Base-by-base conservation (phyloP, 2,329 filamentous ascomycete genomes). In the Apiospora marii region DNA sequence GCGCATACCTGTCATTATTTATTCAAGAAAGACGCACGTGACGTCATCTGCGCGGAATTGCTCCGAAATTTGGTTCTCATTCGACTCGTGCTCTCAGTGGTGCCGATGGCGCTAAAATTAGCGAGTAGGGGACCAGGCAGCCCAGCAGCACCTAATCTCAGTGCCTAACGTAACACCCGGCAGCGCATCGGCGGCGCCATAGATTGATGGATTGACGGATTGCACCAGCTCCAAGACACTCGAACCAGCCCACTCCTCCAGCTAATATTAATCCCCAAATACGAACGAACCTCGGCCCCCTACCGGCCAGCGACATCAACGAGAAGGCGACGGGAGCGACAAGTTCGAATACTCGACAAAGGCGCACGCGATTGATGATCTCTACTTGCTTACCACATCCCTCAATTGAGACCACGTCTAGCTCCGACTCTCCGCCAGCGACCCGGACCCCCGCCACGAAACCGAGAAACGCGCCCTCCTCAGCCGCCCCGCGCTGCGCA, bases 41-140 rank as follows among this genome's bases (percentile, higher is more conserved):
- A 64, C 58, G 58, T 64, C 58, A 64, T 64, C 30, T 12, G 34
- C 13, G 34, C 58, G 58, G 58, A 64, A 64, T 41, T 64, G 34
- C 30, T 64, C 58, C 58, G 58, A 41, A 5, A n/a, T 64, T 64
- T 64, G 19, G 30, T 2, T 37, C 22, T 22, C 53, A 22, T 34
- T 37, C 16, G 46, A 49, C 27, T 22, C 27, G 30, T 37, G 30
- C 19, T 19, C 14, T 22, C 22, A 22, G 22, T 49, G 19, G 19
- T 19, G 51, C 34, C 51, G 51, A 58, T 34, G 19, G 19, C 53
- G 34, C 53, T 61, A 61, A 37, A 61, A 34, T 64, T n/a, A 64
- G 30, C 12, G 4, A 41, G 58, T 41, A 64, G 34, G 58, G 58
- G 58, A 48, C 44, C 53, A 34, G 30, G 16, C 30, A 24, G 10